A percentile compares a stretch with the other conserved stretches of the same genome.
Conservation (phyloP, 176 grass and related monocot species). For the Zea mays region Zm-B73-REFERENCE-NAM-5.0 NC_050102.1:142967501-142968000, state of each 20-base stretch:
- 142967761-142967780: not conserved
- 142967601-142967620: slow-evolving; percentile 78
- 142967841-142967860: not conserved
- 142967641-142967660: slow-evolving; percentile 63
- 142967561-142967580: slow-evolving; percentile 50
- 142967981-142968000: not conserved
- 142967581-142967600: slow-evolving; percentile 74
- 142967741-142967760: not conserved
- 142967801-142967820: not conserved
- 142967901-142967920: not conserved
- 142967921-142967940: not conserved
- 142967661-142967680: not conserved
- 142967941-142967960: not conserved
- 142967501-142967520: not conserved
- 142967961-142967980: not conserved
- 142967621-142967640: slow-evolving; percentile 74
- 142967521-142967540: not conserved
- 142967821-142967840: not conserved
- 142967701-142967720: not conserved
- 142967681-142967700: not conserved
- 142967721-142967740: not conserved
- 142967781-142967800: not conserved
- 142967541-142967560: slow-evolving; percentile 21
- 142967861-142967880: not conserved
- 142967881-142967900: not conserved